Base-by-base conservation (phyloP, 306 rosid genomes). In the Geum urbanum region DNA sequence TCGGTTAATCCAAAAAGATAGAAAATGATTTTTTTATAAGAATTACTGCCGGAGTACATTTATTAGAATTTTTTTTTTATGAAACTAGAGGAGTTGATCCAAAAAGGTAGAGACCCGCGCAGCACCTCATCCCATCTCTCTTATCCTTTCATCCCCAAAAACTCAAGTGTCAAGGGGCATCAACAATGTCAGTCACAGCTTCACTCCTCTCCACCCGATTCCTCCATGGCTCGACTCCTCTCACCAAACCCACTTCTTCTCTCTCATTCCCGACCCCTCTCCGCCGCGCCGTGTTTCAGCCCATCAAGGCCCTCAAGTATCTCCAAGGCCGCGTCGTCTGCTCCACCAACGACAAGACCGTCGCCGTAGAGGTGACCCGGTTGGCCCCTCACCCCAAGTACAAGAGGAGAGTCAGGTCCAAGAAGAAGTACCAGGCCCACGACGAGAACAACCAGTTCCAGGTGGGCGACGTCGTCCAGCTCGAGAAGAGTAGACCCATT, bases 381-480 rank as follows among this genome's bases (percentile, higher is more conserved):
- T 59, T 94, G 19, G 96, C 97, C 8, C 88, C 95, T 43, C 97
- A 94, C 79, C 92, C 96, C 0, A 91, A 94, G 78, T 94, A 94
- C 91, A 91, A 94, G 84, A 84, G 90, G 65, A 84, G 97, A 40
- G 77, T 91, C 11, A 89, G 88, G 90, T 89, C 74, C 87, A 91
- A 86, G 97, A 94, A 94, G 91, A 94, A 91, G 96, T 94, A 84
- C 73, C 99, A 94, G 72, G 92, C 95, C 51, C 99, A 94, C 66
- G 99, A 94, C 84, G 88, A 91, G 0, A 91, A 91, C 3, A 94
- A 91, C 80, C 85, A 65, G 40, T 94, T 94, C 95, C 49, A 87
- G 69, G 87, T 87, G 0, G 99, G 99, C 2, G 97, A 94, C 66
- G 4, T 83, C 20, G 99, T 94, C 5, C 89, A 86, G 84, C 96